Percentiles rank a stretch among this genome's conserved stretches.
Conservation (phyloP, 306 rosid genomes). For the Quercus aquifolioides region DNA sequence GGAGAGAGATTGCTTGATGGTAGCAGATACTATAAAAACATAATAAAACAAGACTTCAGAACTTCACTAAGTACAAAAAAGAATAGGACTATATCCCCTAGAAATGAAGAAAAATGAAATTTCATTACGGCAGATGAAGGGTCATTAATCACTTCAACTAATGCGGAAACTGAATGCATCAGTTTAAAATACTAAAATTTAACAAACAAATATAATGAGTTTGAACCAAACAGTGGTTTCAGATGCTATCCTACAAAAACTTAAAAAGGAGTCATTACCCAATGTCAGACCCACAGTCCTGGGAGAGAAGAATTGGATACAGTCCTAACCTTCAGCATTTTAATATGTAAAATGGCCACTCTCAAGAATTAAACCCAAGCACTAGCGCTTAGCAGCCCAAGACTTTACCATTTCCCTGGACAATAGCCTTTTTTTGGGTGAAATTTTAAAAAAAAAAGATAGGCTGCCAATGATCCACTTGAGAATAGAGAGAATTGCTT, state of each 20-base stretch:
- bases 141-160: neutral
- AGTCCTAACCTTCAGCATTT: neutral
- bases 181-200: neutral
- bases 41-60: constrained; percentile 20
- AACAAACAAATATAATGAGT: neutral
- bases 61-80: constrained; percentile 22
- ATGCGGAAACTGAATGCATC: neutral
- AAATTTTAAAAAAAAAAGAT: too few relatives aligned
- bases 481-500: too few relatives aligned
- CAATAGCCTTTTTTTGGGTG: neutral
- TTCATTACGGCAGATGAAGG: neutral
- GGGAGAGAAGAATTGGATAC: neutral
- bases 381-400: neutral
- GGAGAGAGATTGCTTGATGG: neutral
- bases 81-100: neutral
- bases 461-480: too few relatives aligned
- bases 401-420: neutral
- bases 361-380: neutral
- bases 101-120: neutral
- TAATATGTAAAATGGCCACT: neutral
- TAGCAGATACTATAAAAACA: constrained; percentile 12
- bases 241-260: neutral
- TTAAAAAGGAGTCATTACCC: neutral
- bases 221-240: too few relatives aligned
- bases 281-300: neutral